These are phyloP conservation scores for Penicillium malachiteum DNA, from an alignment of 495 filamentous ascomycete genomes.

Conservation along the genomic window DNA sequence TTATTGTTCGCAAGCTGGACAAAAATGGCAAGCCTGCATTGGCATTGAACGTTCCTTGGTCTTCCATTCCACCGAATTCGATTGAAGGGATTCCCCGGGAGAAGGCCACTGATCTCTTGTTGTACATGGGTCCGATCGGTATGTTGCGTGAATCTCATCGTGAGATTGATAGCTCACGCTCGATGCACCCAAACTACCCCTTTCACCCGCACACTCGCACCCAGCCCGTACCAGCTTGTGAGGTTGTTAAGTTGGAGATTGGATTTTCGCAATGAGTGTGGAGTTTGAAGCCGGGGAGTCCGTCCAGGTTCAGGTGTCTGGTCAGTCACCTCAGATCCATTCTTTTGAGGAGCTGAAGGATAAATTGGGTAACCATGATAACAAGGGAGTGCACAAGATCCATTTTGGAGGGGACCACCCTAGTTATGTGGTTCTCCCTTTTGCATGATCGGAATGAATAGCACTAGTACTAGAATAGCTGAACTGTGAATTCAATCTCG, in stretches of 20 bases:
- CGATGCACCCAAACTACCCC: constrained; percentile 17
- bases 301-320: background rate
- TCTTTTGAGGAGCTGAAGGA: background rate
- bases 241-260: background rate
- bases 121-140: constrained; percentile 30
- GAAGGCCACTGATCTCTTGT: constrained; percentile 8
- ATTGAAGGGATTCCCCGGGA: background rate
- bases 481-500: too few relatives aligned
- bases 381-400: constrained; percentile 21
- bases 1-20: constrained; percentile 30
- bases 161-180: constrained; percentile 8
- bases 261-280: background rate
- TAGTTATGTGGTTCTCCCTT: background rate
- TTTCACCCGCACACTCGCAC: background rate
- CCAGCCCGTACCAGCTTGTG: background rate
- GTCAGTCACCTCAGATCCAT: background rate
- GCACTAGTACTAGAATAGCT: too few relatives aligned
- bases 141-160: constrained; percentile 32
- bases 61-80: background rate
- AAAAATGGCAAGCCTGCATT: background rate
- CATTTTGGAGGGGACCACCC: constrained; percentile 14
- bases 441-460: background rate
- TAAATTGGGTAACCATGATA: constrained; percentile 12
- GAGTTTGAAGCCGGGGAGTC: background rate
- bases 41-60: background rate